Percentiles rank a stretch among this genome's conserved stretches.
Evolutionary conservation across 805 yeast genomes (phyloP).

Genomic region (Tetrapisispora phaffii): DNA sequence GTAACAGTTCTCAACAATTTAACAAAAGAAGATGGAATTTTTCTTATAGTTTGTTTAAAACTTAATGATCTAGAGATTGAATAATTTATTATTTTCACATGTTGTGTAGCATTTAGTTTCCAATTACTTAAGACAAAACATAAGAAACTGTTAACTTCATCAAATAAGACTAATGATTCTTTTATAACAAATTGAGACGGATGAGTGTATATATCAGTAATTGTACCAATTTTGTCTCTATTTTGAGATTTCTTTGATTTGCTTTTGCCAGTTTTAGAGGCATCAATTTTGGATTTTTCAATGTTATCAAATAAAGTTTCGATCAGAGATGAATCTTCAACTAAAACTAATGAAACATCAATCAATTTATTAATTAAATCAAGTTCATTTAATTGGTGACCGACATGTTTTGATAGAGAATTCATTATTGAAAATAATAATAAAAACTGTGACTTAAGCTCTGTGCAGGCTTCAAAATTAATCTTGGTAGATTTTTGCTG

Average conservation of each 20-base stretch:
- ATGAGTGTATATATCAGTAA: slow-evolving; percentile 62
- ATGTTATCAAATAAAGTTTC: slow-evolving; percentile 15
- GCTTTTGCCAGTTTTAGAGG: slow-evolving; percentile 5
- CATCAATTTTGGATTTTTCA: slow-evolving; percentile 10
- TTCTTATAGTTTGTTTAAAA: slow-evolving; percentile 22
- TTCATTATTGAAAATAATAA: slow-evolving; percentile 16
- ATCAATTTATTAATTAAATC: slow-evolving; percentile 46
- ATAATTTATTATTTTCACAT: slow-evolving; percentile 46
- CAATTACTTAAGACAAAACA: slow-evolving; percentile 38
- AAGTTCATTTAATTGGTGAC: slow-evolving; percentile 38
- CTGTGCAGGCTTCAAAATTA: slow-evolving; percentile 30
- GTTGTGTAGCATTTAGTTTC: slow-evolving; percentile 51
- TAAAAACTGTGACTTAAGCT: slow-evolving; percentile 17
- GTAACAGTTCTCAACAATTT: slow-evolving; percentile 47
- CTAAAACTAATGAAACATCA: slow-evolving; percentile 42
- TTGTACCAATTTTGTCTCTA: slow-evolving; percentile 39
- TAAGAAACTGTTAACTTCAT: slow-evolving; percentile 35
- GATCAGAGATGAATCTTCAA: slow-evolving; percentile 28
- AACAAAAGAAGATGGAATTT: slow-evolving; percentile 19
- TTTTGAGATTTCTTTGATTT: slow-evolving; percentile 30
- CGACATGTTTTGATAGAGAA: slow-evolving; percentile 21
- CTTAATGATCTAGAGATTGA: slow-evolving; percentile 32
- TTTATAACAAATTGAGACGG: slow-evolving; percentile 42
- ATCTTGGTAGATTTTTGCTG: slow-evolving; percentile 31
- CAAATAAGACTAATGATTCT: slow-evolving; percentile 32